Evolutionary conservation across 768 basidiomycete genomes (phyloP).

Genomic region (Boletus subcaerulescens): DNA sequence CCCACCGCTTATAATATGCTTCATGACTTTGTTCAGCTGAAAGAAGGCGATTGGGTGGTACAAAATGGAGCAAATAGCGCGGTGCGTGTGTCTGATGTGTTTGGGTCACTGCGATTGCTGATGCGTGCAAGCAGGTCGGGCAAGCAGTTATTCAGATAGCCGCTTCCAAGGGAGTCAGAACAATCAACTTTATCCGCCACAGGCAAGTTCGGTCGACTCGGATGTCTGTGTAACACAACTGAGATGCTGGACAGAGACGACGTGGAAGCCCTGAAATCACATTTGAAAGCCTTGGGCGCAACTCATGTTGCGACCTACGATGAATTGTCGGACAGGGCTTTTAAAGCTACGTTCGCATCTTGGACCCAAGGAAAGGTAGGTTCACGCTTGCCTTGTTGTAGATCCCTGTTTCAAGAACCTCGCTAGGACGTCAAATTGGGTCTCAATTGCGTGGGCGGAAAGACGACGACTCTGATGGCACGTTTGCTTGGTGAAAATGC

Average conservation of each 20-base stretch:
- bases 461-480: conserved; percentile 65
- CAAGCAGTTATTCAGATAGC: conserved; percentile 87
- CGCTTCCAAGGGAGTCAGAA: conserved; percentile 63
- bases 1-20: conserved; percentile 85
- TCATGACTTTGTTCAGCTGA: conserved; percentile 58
- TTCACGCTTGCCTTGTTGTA: conserved; percentile 10
- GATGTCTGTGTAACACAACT: neutral
- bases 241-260: conserved; percentile 42
- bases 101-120: neutral
- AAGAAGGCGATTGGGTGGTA: conserved; percentile 73
- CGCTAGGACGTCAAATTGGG: conserved; percentile 43
- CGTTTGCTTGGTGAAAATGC: conserved; percentile 63
- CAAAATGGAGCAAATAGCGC: conserved; percentile 88
- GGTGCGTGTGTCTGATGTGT: conserved; percentile 39
- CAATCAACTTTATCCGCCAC: conserved; percentile 77
- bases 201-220: conserved; percentile 46
- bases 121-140: conserved; percentile 53
- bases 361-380: conserved; percentile 64
- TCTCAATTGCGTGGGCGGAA: conserved; percentile 64
- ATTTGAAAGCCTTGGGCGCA: conserved; percentile 63
- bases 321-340: conserved; percentile 57
- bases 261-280: conserved; percentile 45
- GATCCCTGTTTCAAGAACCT: neutral
- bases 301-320: conserved; percentile 78
- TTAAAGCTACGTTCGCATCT: conserved; percentile 52